Percentiles rank a stretch among this genome's conserved stretches.
Conservation (phyloP, 2,329 filamentous ascomycete species). For the Trichoderma endophyticum region DNA sequence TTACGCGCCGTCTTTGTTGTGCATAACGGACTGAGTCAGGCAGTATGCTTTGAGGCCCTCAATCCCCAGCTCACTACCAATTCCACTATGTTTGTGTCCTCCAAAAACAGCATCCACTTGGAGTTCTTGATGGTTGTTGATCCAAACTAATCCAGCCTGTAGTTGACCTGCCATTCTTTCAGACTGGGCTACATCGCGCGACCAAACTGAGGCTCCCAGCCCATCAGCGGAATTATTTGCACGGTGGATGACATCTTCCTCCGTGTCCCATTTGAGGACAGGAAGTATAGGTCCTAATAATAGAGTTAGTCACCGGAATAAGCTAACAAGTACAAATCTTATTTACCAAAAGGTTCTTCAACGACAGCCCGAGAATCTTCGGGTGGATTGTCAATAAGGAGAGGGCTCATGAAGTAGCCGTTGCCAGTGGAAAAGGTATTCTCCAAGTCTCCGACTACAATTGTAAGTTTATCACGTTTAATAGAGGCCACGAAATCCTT, state of each 20-base stretch:
- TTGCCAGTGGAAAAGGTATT: conserved; percentile 50
- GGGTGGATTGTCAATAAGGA: conserved; percentile 39
- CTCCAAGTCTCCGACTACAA: conserved; percentile 32
- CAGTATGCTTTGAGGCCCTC: background rate
- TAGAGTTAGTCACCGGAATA: background rate
- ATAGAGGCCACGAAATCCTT: conserved; percentile 24
- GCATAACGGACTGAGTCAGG: background rate
- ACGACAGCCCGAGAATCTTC: conserved; percentile 31
- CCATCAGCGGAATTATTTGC: conserved; percentile 51
- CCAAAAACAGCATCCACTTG: conserved; percentile 61
- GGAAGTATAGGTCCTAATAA: conserved; percentile 28
- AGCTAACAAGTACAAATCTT: no score
- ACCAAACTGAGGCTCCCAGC: conserved; percentile 56
- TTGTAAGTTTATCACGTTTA: conserved; percentile 28
- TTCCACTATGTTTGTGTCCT: conserved; percentile 61
- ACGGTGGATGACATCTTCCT: conserved; percentile 32
- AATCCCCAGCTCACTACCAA: conserved; percentile 37
- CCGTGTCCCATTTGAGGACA: conserved; percentile 29
- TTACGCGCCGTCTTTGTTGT: background rate
- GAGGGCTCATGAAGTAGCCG: conserved; percentile 87
- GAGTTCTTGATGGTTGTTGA: conserved; percentile 47
- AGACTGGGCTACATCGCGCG: conserved; percentile 45
- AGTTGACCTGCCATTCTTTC: conserved; percentile 47
- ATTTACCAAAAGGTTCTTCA: conserved; percentile 35
- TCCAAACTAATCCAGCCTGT: conserved; percentile 50